Base-by-base conservation (phyloP, 805 yeast genomes). In the Sugiyamaella mastotermitis region DNA sequence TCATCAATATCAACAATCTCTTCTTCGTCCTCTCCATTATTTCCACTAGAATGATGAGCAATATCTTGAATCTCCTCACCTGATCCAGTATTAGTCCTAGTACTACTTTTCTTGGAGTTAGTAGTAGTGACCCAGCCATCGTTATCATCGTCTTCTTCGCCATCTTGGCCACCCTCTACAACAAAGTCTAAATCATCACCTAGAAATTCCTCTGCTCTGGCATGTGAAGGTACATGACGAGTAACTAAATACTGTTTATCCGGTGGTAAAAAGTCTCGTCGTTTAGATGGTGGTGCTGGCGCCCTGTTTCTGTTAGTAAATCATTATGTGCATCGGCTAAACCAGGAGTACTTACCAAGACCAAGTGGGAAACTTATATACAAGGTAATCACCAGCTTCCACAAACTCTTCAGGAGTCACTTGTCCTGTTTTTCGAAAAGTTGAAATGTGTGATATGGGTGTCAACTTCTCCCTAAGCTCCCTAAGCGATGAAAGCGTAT, bases 381-480 rank as follows among this genome's bases (percentile, higher is more conserved):
- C 88, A 41, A 92, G 65, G 60, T 86, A 92, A 58, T 92, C 97
- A 16, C 98, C 98, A 3, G 98, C 97, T 39, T 67, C 68, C 7
- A 87, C 90, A 62, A 92, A 92, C 59, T 92, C 98, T 38, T 85
- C 95, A 1, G 98, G 98, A 1, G 95, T 84, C 36, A 92, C 80
- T 57, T 90, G 92, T 3, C 98, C 98, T 0, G 96, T 83, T 34
- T 71, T 63, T 39, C 77, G 69, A 64, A 87, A 92, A 13, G 92
- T 85, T 18, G 97, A 87, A n/a, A 67, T 74, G 59, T 88, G 85
- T 31, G 80, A 72, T 2, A 90, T 79, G 1, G 98, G 98, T 2
- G 98, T 90, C 39, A 92, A 66, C 55, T 88, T 90, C 60, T 92
- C 98, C 49, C 97, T 72, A 65, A 88, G 72, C 31, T 48, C 52